Base-by-base conservation (phyloP, 2,329 filamentous ascomycete genomes). In the Diaporthe helianthi region DNA sequence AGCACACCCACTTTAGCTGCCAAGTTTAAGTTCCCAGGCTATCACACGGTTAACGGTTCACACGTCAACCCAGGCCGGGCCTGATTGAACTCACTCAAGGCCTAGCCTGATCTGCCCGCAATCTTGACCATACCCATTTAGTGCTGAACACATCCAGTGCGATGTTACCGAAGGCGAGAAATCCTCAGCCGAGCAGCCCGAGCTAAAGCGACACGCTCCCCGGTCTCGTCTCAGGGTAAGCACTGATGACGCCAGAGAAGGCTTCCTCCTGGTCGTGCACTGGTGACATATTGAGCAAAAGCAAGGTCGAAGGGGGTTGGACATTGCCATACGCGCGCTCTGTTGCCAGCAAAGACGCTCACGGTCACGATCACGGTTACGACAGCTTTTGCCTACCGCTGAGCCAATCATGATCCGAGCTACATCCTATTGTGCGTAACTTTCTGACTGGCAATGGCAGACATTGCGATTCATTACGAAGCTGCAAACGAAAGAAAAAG, bases 91-190 rank as follows among this genome's bases (percentile, higher is more conserved):
- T 22, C 41, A 38, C 49, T 22, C 41, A 66, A 29, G n/a, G 13
- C 44, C 58, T 47, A 55, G 64, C 51, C 64, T 54, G 51, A 66
- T 66, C 64, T 55, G 44, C 63, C 63, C 51, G 51, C 19, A 44
- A 66, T 66, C 64, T 46, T 52, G 64, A 51, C 64, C 64, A 41
- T 54, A 24, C 64, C 64, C 36, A 31, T 54, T 44, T 31, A 31
- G n/a, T n/a, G n/a, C n/a, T n/a, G 64, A 36, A 31, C 17, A 66
- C 49, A n/a, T 66, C 64, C 64, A 44, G 29, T 63, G 26, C 58
- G 29, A 63, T 63, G 58, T 63, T 63, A 63, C 58, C 44, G 58
- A 63, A 63, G 58, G 58, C 44, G 58, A 63, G 44, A n/a, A 63
- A 36, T 31, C 8, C 19, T 36, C 58, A 19, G n/a, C 58, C 58